Evolutionary conservation across 352 stramenopile genomes (phyloP).

Genomic region (Globisporangium paroecandrum): DNA sequence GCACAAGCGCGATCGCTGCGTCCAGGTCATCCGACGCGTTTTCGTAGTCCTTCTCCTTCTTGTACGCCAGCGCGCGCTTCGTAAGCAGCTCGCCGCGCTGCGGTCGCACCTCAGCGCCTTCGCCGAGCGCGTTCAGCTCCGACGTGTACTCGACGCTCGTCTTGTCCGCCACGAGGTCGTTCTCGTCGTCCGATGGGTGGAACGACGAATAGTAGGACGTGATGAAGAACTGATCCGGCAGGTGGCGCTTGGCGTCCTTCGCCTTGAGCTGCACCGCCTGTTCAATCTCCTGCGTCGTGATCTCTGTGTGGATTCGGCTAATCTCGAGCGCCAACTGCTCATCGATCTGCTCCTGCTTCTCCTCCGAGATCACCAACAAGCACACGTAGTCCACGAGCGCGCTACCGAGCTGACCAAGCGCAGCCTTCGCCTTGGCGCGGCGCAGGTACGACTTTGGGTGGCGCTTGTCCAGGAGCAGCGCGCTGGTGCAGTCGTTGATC

Average conservation of each 20-base stretch:
- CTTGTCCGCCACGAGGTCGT: slow-evolving; percentile 54
- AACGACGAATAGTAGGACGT: slow-evolving; percentile 87
- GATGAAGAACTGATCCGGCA: slow-evolving; percentile 81
- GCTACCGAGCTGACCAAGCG: slow-evolving; percentile 41
- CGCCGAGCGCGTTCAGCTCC: slow-evolving; percentile 40
- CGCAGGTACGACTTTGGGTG: slow-evolving; percentile 78
- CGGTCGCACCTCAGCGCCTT: slow-evolving; percentile 24
- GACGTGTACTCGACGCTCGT: slow-evolving; percentile 52
- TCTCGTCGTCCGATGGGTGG: slow-evolving; percentile 75
- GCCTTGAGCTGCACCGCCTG: slow-evolving; percentile 50
- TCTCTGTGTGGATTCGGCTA: slow-evolving; percentile 69
- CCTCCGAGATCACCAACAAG: slow-evolving; percentile 73
- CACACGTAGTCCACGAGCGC: slow-evolving; percentile 81
- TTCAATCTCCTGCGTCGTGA: slow-evolving; percentile 66
- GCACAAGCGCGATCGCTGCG: slow-evolving; percentile 42
- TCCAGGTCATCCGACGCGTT: slow-evolving; percentile 57
- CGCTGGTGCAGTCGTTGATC: slow-evolving; percentile 58
- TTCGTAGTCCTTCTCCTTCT: slow-evolving; percentile 69
- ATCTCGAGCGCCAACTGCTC: slow-evolving; percentile 68
- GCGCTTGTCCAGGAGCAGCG: slow-evolving; percentile 57
- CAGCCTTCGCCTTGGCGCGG: slow-evolving; percentile 65
- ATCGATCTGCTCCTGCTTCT: slow-evolving; percentile 73
- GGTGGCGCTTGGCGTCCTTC: slow-evolving; percentile 49
- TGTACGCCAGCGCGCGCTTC: slow-evolving; percentile 59
- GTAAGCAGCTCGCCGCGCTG: slow-evolving; percentile 54